Percentiles rank a stretch among this genome's conserved stretches.
Evolutionary conservation across 2,329 filamentous ascomycete species (phyloP).

Genomic region (Blastomyces emzantsi): DNA sequence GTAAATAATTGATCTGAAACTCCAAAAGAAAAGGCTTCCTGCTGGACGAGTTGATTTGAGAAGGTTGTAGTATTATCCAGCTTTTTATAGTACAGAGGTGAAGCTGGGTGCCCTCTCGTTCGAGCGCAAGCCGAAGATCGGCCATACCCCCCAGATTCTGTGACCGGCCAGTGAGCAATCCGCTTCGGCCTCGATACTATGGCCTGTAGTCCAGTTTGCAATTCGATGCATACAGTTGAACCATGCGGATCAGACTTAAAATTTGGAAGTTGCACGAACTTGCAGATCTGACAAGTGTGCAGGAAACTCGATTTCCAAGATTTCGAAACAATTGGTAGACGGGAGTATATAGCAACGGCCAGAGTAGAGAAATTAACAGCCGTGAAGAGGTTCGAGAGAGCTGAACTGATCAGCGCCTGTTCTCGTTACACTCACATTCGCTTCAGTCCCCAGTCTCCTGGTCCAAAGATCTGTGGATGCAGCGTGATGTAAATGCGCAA

Average conservation of each 20-base stretch:
- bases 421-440: background rate
- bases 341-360: background rate
- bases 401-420: background rate
- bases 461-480: background rate
- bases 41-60: background rate
- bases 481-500: background rate
- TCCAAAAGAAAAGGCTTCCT: background rate
- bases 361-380: background rate
- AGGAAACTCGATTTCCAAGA: background rate
- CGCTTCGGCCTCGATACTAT: background rate
- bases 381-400: background rate
- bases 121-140: background rate
- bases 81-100: background rate
- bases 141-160: background rate
- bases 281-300: background rate
- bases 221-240: background rate
- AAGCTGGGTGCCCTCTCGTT: background rate
- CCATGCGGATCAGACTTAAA: conserved; percentile 4
- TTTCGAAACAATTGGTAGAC: background rate
- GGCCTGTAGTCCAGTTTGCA: background rate
- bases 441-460: background rate
- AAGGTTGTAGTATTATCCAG: background rate
- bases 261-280: conserved; percentile 1
- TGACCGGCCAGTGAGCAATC: background rate
- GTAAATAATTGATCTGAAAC: background rate